Percentiles rank a stretch among this genome's conserved stretches.
These are phyloP conservation scores for Karstenula rhodostoma DNA, from an alignment of 2,329 filamentous ascomycete species.

Conservation along the genomic window DNA sequence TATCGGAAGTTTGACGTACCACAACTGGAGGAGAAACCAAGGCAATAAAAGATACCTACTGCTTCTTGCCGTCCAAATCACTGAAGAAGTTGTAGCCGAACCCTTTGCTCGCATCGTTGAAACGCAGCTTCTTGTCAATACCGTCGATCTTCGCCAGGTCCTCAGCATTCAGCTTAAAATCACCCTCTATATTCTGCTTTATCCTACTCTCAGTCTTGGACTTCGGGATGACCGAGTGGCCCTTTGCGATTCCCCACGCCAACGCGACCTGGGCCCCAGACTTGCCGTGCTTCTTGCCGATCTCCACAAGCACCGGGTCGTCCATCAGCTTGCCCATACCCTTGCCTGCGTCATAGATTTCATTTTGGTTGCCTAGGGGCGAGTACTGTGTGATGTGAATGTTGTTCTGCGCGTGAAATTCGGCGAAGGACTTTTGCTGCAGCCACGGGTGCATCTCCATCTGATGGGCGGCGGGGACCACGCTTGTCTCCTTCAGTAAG, in stretches of 20 bases:
- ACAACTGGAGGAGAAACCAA: neutral
- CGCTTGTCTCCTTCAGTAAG: constrained; percentile 56
- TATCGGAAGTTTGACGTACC: neutral
- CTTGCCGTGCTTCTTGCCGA: constrained; percentile 69
- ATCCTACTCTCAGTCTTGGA: constrained; percentile 43
- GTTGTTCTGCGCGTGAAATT: constrained; percentile 37
- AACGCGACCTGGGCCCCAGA: constrained; percentile 85
- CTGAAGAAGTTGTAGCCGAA: constrained; percentile 68
- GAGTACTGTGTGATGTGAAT: constrained; percentile 48
- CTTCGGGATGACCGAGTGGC: constrained; percentile 46
- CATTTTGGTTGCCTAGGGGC: constrained; percentile 46
- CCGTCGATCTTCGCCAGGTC: constrained; percentile 70
- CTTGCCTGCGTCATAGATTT: constrained; percentile 42
- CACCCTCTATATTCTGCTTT: constrained; percentile 58
- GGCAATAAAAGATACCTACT: constrained; percentile 3
- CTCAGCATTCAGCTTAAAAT: constrained; percentile 74
- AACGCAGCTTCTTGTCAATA: constrained; percentile 68
- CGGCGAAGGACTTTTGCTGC: constrained; percentile 35
- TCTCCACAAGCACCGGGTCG: constrained; percentile 71
- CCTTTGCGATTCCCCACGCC: constrained; percentile 81
- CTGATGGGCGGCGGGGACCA: constrained; percentile 43
- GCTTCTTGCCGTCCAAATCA: constrained; percentile 63
- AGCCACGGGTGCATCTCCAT: constrained; percentile 44
- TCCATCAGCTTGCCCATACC: constrained; percentile 51
- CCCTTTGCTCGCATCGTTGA: constrained; percentile 65